Evolutionary conservation across 106 monocot genomes (phyloP), one percentile per base, ranked within the genome.

Genomic region (Agapanthus africanus): DNA sequence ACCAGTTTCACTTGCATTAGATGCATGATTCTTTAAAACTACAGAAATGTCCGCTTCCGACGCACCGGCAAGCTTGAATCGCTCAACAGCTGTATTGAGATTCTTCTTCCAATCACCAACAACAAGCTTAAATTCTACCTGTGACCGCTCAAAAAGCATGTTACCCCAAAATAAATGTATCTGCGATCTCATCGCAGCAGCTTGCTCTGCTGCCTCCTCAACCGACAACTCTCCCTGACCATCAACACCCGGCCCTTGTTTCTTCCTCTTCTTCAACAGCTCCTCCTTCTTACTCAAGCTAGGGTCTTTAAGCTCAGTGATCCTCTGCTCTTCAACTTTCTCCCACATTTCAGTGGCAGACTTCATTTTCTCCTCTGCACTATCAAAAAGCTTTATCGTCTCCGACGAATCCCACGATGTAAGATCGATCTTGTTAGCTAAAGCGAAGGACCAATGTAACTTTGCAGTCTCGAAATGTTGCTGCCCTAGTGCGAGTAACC

Each of bases 161-260:
- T 97, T 97, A 35, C 97, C 97, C 91, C 97, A 97, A 41, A 92
- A 97, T 1, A 97, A 76, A 84, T 97, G 97, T 79, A 97, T 97
- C 79, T 97, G 97, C 62, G 91, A 91, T 67, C 88, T 86, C 91
- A 92, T 97, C 19, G 79, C 87, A 4, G 82, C 70, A 69, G 89
- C 86, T 70, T 92, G 89, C 65, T 97, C 97, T 37, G 80, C 89
- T 40, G 79, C 76, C 68, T 89, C 97, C 27, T 84, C 79, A n/a
- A 76, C 57, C 7, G 88, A 76, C 64, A 88, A 50, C 67, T 95
- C 90, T 26, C 22, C 68, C 59, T 78, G 78, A 66, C 69, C 15
- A 8, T 42, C 80, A 71, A 82, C 36, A 18, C 33, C 40, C 0
- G 22, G 34, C 15, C 66, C 77, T 57, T 76, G 71, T 67, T 84